A percentile compares a stretch with the other conserved stretches of the same genome.
Evolutionary conservation across 495 filamentous ascomycete genomes (phyloP).

Genomic region (Baudoinia panamericana): DNA sequence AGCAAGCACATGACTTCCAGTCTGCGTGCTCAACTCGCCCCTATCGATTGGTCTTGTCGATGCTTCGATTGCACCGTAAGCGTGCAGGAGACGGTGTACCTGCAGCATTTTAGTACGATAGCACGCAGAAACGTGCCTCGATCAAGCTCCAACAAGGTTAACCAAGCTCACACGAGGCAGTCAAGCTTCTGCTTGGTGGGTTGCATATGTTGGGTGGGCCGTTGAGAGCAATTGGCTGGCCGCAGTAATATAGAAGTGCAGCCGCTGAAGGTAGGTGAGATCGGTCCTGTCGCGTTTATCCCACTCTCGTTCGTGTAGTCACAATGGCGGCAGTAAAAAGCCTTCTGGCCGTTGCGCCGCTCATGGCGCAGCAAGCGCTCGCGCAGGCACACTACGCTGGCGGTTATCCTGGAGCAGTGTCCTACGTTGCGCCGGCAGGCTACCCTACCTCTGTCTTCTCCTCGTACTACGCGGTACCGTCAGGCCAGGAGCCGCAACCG

Average conservation of each 20-base stretch:
- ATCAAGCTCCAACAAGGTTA: too few species aligned
- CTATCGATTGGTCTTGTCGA: too few species aligned
- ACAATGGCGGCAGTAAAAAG: neutral
- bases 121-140: too few species aligned
- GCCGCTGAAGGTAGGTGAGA: neutral
- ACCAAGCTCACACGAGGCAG: too few species aligned
- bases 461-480: conserved; percentile 40
- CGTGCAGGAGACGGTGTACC: too few species aligned
- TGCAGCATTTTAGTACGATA: too few species aligned
- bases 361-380: conserved; percentile 12
- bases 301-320: neutral
- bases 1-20: too few species aligned
- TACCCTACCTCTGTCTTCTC: conserved; percentile 44
- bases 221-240: too few species aligned
- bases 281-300: neutral
- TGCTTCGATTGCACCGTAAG: too few species aligned
- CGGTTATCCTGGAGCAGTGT: conserved; percentile 27
- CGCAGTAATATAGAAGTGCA: neutral
- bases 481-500: conserved; percentile 47
- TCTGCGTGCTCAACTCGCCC: too few species aligned
- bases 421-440: conserved; percentile 38
- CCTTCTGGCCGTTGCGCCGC: conserved; percentile 7
- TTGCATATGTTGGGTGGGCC: too few species aligned
- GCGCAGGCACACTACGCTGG: conserved; percentile 4
- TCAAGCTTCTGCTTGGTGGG: too few species aligned